phyloP scores from a whole-genome alignment of 169 alveolate species.

The Plasmodium adleri region DNA sequence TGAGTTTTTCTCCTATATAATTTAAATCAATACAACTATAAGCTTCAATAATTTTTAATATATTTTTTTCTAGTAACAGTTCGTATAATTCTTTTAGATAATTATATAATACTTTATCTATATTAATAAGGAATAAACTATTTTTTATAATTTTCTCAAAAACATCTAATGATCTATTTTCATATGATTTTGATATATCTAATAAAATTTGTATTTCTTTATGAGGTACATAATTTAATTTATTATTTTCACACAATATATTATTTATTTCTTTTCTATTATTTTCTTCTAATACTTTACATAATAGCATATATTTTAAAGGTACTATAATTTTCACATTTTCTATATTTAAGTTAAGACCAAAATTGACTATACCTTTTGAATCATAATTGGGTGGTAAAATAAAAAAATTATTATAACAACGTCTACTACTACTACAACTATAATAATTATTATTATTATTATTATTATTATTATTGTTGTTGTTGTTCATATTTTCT shows the following conservation, averaged over 20 bases:
- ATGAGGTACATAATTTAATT: slow-evolving; percentile 88
- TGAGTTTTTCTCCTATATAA: slow-evolving; percentile 88
- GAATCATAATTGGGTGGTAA: slow-evolving; percentile 45
- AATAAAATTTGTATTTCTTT: slow-evolving; percentile 91
- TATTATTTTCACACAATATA: slow-evolving; percentile 87
- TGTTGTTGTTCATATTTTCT: no score
- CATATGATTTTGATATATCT: slow-evolving; percentile 90
- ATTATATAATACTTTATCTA: slow-evolving; percentile 89
- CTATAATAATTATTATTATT: neutral
- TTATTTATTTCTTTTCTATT: slow-evolving; percentile 85
- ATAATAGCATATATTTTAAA: slow-evolving; percentile 92
- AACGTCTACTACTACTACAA: neutral
- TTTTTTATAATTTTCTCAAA: slow-evolving; percentile 90
- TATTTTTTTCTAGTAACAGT: slow-evolving; percentile 91
- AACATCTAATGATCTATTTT: slow-evolving; percentile 90
- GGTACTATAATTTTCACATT: slow-evolving; percentile 89
- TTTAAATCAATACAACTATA: slow-evolving; percentile 93
- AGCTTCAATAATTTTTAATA: slow-evolving; percentile 91
- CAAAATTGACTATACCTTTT: slow-evolving; percentile 63
- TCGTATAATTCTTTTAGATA: slow-evolving; percentile 91
- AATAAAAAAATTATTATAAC: slow-evolving; percentile 25
- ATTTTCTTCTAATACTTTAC: slow-evolving; percentile 93
- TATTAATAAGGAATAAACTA: slow-evolving; percentile 85
- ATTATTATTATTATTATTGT: neutral
- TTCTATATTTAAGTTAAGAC: slow-evolving; percentile 81